phyloP scores from a whole-genome alignment of 257 asterid genomes.

The Petunia axillaris region DNA sequence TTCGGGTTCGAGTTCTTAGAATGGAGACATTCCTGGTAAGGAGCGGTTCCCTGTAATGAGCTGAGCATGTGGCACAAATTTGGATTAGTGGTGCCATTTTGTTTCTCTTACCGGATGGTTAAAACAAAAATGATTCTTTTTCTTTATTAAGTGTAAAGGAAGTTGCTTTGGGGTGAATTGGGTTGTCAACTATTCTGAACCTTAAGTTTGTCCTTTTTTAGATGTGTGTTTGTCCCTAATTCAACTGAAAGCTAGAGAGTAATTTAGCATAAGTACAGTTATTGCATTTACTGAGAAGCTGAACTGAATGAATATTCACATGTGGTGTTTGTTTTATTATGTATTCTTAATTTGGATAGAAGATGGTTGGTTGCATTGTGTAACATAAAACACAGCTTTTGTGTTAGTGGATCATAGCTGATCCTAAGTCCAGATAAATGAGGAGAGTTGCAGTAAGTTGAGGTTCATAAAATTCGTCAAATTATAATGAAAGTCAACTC shows the following conservation, averaged over 20 bases:
- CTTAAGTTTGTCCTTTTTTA: no score
- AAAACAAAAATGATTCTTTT: no score
- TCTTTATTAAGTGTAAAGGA: neutral
- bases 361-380: neutral
- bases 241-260: neutral
- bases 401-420: neutral
- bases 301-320: neutral
- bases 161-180: slow-evolving; percentile 19
- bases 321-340: slow-evolving; percentile 9
- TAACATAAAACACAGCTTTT: neutral
- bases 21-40: no score
- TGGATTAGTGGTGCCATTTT: neutral
- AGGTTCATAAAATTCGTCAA: neutral
- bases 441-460: neutral
- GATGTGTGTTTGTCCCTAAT: neutral
- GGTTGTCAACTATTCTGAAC: neutral
- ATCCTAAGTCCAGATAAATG: neutral
- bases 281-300: neutral
- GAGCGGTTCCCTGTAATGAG: neutral
- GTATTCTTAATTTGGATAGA: neutral
- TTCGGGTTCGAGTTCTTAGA: no score
- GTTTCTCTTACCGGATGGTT: no score
- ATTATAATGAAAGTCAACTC: neutral
- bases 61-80: neutral
- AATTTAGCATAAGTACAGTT: neutral